phyloP scores from a whole-genome alignment of 495 filamentous ascomycete species.

The Neurospora sp. region DNA sequence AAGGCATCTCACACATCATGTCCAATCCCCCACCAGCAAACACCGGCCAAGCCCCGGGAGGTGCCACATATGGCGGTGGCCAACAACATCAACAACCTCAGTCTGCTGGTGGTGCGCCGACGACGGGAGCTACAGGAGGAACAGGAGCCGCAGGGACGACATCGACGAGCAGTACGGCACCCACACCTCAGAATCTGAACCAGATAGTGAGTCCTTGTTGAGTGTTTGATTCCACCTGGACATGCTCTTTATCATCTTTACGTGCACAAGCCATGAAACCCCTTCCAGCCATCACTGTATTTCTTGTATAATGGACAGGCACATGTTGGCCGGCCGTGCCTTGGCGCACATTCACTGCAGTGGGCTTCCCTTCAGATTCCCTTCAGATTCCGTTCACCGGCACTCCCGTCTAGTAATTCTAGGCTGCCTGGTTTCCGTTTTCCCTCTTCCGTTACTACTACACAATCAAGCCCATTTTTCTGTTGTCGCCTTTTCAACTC shows the following conservation, averaged over 20 bases:
- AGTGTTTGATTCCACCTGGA: constrained; percentile 5
- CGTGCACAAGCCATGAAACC: not conserved
- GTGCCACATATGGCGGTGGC: constrained; percentile 8
- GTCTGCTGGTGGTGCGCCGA: constrained; percentile 11
- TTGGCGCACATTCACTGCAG: not conserved
- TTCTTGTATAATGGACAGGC: not conserved
- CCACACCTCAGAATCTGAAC: constrained; percentile 83
- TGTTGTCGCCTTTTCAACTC: not conserved
- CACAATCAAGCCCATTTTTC: not conserved
- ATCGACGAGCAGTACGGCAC: constrained; percentile 32
- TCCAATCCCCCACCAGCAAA: constrained; percentile 11
- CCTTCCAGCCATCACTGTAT: not conserved
- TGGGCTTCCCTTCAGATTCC: not conserved
- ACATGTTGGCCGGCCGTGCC: not conserved
- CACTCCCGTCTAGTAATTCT: not conserved
- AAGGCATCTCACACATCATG: constrained; percentile 5
- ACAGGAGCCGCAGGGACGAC: constrained; percentile 13
- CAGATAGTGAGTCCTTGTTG: constrained; percentile 58
- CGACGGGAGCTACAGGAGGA: constrained; percentile 12
- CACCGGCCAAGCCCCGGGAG: constrained; percentile 7
- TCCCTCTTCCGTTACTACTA: not conserved
- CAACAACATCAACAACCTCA: constrained; percentile 10
- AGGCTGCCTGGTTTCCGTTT: not conserved
- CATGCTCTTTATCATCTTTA: not conserved
- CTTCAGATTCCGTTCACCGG: not conserved